Evolutionary conservation across 2,329 filamentous ascomycete genomes (phyloP), one percentile per base, ranked within the genome.

Genomic region (Cladosporium sp.): DNA sequence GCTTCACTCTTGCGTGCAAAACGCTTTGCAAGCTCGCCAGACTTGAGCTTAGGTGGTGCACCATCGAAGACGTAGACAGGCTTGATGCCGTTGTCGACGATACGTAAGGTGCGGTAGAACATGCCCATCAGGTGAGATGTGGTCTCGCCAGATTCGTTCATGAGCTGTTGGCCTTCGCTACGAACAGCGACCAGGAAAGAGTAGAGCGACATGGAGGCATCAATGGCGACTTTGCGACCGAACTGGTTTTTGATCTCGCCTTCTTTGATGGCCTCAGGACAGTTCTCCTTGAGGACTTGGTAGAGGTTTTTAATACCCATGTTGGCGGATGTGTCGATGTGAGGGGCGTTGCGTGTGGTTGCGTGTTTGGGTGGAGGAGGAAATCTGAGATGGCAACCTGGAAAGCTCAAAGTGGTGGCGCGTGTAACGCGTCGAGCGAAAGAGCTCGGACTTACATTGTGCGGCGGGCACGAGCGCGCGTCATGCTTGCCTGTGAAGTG

Each of bases 211-310:
- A 99, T 99, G 57, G 95, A 99, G 54, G 54, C 68, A 72, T 75
- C 74, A 63, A 70, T 69, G 69, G 69, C 75, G 67, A 99, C 94
- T 81, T 99, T 99, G 78, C 95, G 91, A 69, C 95, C 95, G 77
- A 99, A 99, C 71, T 99, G 95, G 73, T 94, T 94, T 82, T 99
- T 99, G 84, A 99, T 99, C 76, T 99, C 95, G 67, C 95, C 92
- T 76, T 93, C 90, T 80, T 97, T 98, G 84, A 97, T 87, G 36
- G 95, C 91, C 80, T 93, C 91, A n/a, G 95, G 95, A 70, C 93
- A 91, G 82, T 98, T 91, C 46, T 78, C 76, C 67, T 78, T 78
- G 70, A 84, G 82, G 70, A 84, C 75, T 72, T 82, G 79, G 76
- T 75, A 80, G n/a, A 83, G 75, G 68, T 79, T 72, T 66, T 77